A percentile compares a stretch with the other conserved stretches of the same genome.
These are phyloP conservation scores for Pseudopithomyces maydicus DNA, from an alignment of 2,329 filamentous ascomycete species.

Conservation along the genomic window DNA sequence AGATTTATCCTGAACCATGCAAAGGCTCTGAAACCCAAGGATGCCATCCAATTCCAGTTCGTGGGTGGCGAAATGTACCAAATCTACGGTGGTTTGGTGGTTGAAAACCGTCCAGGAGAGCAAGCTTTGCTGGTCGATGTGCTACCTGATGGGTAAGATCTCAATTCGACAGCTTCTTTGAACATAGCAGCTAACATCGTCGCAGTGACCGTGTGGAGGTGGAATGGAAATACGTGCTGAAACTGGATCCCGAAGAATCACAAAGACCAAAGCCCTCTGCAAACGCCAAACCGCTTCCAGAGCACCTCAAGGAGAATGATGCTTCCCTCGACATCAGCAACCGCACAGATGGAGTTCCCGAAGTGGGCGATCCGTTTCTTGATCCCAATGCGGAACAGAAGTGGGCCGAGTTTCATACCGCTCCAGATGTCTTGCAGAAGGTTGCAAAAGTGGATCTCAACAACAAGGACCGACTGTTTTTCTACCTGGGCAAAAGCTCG, in stretches of 20 bases:
- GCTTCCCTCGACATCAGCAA: slow-evolving; percentile 52
- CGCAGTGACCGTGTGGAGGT: slow-evolving; percentile 74
- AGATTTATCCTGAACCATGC: slow-evolving; percentile 72
- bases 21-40: slow-evolving; percentile 69
- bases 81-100: slow-evolving; percentile 86
- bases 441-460: slow-evolving; percentile 73
- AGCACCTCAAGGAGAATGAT: slow-evolving; percentile 54
- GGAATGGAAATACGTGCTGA: slow-evolving; percentile 81
- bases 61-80: slow-evolving; percentile 76
- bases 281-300: slow-evolving; percentile 73
- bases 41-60: slow-evolving; percentile 87
- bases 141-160: slow-evolving; percentile 78
- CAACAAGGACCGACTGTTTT: slow-evolving; percentile 80
- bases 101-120: slow-evolving; percentile 80
- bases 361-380: slow-evolving; percentile 53
- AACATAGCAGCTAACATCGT: slow-evolving; percentile 15
- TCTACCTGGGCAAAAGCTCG: slow-evolving; percentile 83
- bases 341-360: slow-evolving; percentile 56
- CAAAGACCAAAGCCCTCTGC: slow-evolving; percentile 75
- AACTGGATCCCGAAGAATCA: slow-evolving; percentile 73
- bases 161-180: background rate
- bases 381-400: slow-evolving; percentile 52
- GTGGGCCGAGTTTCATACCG: slow-evolving; percentile 72
- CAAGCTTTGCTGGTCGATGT: slow-evolving; percentile 79
- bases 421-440: slow-evolving; percentile 46